These are phyloP conservation scores for Thecaphora thlaspeos DNA, from an alignment of 1,284 basidiomycete genomes.

Conservation along the genomic window DNA sequence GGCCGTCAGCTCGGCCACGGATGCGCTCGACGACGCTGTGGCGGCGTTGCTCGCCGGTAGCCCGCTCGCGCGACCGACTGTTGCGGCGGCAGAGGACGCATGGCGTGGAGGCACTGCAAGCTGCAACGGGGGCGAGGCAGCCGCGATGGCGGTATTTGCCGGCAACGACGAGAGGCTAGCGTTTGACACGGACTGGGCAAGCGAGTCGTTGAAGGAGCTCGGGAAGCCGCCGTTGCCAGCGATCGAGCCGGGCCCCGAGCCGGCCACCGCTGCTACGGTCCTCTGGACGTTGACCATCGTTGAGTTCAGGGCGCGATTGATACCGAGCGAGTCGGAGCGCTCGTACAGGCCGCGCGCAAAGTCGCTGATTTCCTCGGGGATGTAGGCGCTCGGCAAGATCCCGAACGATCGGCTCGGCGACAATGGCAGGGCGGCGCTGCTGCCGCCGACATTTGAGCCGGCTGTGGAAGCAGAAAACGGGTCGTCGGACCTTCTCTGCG, in stretches of 20 bases:
- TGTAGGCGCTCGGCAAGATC: constrained; percentile 26
- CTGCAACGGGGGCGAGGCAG: too few relatives aligned
- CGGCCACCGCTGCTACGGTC: constrained; percentile 29
- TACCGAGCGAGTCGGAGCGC: constrained; percentile 15
- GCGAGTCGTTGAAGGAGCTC: constrained; percentile 24
- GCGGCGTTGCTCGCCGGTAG: too few relatives aligned
- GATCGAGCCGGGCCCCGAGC: constrained; percentile 4
- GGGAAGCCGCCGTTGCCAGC: constrained; percentile 19
- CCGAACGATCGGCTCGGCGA: constrained; percentile 13
- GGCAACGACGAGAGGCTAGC: too few relatives aligned
- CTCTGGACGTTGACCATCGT: constrained; percentile 39
- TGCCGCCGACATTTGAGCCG: too few relatives aligned
- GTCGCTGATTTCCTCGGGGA: constrained; percentile 43
- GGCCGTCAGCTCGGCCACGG: constrained; percentile 6
- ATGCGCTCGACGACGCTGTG: neutral
- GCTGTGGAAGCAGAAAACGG: neutral
- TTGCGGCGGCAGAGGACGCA: too few relatives aligned
- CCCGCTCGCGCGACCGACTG: too few relatives aligned
- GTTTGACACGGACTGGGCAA: neutral
- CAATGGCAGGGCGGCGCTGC: neutral
- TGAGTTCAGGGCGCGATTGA: constrained; percentile 30
- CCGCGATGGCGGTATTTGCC: too few relatives aligned
- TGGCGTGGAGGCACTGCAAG: too few relatives aligned
- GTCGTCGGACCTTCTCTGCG: neutral
- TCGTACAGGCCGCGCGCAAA: constrained; percentile 47